A percentile compares a stretch with the other conserved stretches of the same genome.
Conservation (phyloP, 257 asterid species). For the Plantago major region DNA sequence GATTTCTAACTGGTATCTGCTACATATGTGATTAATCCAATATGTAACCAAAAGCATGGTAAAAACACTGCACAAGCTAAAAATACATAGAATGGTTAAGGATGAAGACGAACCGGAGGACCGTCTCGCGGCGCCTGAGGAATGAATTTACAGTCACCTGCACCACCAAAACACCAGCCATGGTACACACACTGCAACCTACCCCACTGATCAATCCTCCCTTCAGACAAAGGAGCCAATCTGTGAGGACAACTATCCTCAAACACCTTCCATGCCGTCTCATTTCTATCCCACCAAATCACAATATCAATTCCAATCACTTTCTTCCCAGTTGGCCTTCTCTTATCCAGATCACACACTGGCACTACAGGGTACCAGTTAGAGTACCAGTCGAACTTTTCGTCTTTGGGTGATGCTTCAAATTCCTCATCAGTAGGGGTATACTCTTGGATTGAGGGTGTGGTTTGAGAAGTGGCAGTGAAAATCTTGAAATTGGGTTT, state of each 20-base stretch:
- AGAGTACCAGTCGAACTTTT: conserved; percentile 73
- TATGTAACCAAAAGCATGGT: not conserved
- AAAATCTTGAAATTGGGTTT: conserved; percentile 38
- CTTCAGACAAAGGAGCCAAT: conserved; percentile 71
- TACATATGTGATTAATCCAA: too few species aligned
- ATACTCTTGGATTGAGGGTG: conserved; percentile 25
- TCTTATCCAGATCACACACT: conserved; percentile 68
- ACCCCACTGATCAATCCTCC: conserved; percentile 72
- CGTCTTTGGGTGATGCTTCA: conserved; percentile 26
- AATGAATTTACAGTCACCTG: conserved; percentile 59
- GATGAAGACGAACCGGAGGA: conserved; percentile 67
- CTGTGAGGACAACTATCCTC: conserved; percentile 88
- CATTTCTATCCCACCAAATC: conserved; percentile 79
- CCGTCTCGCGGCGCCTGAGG: conserved; percentile 90
- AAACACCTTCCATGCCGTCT: conserved; percentile 74
- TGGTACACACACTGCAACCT: conserved; percentile 65
- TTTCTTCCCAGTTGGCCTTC: conserved; percentile 76
- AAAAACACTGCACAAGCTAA: not conserved
- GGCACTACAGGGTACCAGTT: conserved; percentile 91
- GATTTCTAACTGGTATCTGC: too few species aligned
- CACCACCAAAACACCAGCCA: conserved; percentile 70
- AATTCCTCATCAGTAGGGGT: conserved; percentile 27
- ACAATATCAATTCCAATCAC: conserved; percentile 61
- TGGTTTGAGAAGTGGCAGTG: conserved; percentile 41
- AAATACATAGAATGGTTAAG: not conserved